Conservation (phyloP, 164 flowering plant genomes). For the Tetracentron sinense region DNA sequence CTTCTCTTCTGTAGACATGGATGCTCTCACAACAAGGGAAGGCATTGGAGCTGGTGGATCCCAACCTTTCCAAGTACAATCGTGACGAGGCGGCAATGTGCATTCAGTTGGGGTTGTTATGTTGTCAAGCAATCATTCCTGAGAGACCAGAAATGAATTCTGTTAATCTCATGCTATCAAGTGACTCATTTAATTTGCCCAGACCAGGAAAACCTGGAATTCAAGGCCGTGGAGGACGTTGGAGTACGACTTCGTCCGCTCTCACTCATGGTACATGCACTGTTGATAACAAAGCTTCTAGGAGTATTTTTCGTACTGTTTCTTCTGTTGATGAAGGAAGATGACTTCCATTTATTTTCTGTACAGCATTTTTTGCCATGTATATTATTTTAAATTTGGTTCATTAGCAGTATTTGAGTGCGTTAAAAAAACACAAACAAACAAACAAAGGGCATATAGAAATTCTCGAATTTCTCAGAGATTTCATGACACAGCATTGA, state of each 20-base stretch:
- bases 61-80: constrained; percentile 36
- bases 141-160: constrained; percentile 74
- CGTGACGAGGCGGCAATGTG: constrained; percentile 58
- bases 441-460: too few relatives aligned
- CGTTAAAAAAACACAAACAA: too few relatives aligned
- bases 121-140: constrained; percentile 60
- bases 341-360: constrained; percentile 22
- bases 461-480: too few relatives aligned
- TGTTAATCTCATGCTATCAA: constrained; percentile 60
- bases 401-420: too few relatives aligned
- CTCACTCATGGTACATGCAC: constrained; percentile 26
- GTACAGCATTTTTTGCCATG: too few relatives aligned
- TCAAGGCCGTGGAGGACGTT: constrained; percentile 59
- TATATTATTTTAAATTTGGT: too few relatives aligned
- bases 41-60: constrained; percentile 48
- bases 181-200: constrained; percentile 64
- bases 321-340: constrained; percentile 75
- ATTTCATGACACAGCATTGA: too few relatives aligned
- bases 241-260: constrained; percentile 39
- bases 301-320: constrained; percentile 37
- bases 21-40: constrained; percentile 47
- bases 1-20: constrained; percentile 50
- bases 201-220: constrained; percentile 71
- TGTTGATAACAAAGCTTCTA: constrained; percentile 29
- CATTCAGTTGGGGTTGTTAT: constrained; percentile 66